Conservation (phyloP, 2,329 filamentous ascomycete species). For the Monilinia laxa region DNA sequence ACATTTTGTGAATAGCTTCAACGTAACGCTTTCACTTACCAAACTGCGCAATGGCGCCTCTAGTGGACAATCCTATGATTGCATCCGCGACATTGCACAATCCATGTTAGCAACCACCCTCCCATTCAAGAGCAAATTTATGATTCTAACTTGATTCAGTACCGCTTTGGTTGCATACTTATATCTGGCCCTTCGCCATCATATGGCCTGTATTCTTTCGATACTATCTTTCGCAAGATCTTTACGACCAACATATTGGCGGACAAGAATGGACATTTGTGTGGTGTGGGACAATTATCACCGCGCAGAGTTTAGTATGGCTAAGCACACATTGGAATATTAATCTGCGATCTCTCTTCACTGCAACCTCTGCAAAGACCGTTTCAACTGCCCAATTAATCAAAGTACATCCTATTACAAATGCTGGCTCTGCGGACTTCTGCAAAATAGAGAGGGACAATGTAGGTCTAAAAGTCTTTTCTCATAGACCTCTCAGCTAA, state of each 20-base stretch:
- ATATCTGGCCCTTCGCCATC: conserved; percentile 89
- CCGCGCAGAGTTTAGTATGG: conserved; percentile 85
- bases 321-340: conserved; percentile 98
- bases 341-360: conserved; percentile 79
- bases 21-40: conserved; percentile 13
- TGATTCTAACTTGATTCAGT: conserved; percentile 43
- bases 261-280: conserved; percentile 99
- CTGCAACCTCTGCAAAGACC: conserved; percentile 66
- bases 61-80: conserved; percentile 92
- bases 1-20: conserved; percentile 21
- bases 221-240: conserved; percentile 77
- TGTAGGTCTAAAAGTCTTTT: conserved; percentile 42
- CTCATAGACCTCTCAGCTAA: conserved; percentile 29
- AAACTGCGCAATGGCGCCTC: conserved; percentile 60
- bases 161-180: conserved; percentile 76
- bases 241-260: conserved; percentile 88
- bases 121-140: neutral
- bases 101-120: conserved; percentile 50
- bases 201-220: conserved; percentile 90
- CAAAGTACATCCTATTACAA: conserved; percentile 87
- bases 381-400: conserved; percentile 78
- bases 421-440: conserved; percentile 87
- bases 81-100: conserved; percentile 83
- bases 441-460: conserved; percentile 77
- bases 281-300: conserved; percentile 85